Base-by-base conservation (phyloP, 2,329 filamentous ascomycete species). In the Tolypocladium paradoxum region DNA sequence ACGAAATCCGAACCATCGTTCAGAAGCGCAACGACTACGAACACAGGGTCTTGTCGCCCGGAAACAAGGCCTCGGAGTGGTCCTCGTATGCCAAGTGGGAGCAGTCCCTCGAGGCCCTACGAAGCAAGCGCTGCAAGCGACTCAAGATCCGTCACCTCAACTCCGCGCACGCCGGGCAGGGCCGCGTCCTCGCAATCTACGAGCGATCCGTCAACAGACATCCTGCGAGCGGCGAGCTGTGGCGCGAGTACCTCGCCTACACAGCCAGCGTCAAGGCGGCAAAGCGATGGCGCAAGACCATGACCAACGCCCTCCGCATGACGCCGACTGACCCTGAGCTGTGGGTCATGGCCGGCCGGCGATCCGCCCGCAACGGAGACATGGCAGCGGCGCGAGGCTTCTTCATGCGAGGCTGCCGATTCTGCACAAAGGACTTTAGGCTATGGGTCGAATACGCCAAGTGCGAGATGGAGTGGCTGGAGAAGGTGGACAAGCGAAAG, bases 1-100 rank as follows among this genome's bases (percentile, higher is more conserved):
- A 95, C 60, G 92, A 99, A 69, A 96, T 99, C 66, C 81, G 83
- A 57, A 85, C 86, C 47, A 90, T 99, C 59, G 86, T 95, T 51
- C 85, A 85, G 65, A 96, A 93, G 69, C 85, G 93, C 61, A 95
- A 90, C 64, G 88, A 95, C 62, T 95, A 91, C 67, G 93, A 99
- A 69, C 92, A 96, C 72, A 87, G 84, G 54, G 82, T 97, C 60
- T 88, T 96, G 56, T 85, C 89, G 3, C 84, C 90, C 27, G 89
- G 90, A 49, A 84, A 85, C 56, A 81, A 81, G 43, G 81, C 91
- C 0, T 72, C 79, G 55, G 90, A 96, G 66, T 97, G 89, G 73
- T 84, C 88, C 52, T 81, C 84, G 60, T 99, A 97, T 73, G 86
- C 87, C 47, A 82, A 76, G 53, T 87, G 83, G 82, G 84, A 87